Evolutionary conservation across 2,329 filamentous ascomycete genomes (phyloP), one percentile per base, ranked within the genome.

Genomic region (Fusarium buharicum): DNA sequence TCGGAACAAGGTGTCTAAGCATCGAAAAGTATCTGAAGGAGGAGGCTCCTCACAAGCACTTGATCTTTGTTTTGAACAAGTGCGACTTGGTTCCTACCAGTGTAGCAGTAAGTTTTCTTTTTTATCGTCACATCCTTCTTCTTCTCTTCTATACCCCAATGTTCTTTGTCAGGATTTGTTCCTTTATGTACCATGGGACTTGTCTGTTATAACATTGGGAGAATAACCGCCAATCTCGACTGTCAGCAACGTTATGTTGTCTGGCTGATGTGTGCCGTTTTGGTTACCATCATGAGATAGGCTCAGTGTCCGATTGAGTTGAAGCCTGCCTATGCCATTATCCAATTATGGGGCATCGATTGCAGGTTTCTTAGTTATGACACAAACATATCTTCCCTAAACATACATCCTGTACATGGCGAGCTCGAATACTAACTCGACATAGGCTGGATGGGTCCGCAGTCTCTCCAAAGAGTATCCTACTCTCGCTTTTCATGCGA

Each of bases 171-270:
- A 96, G 95, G 94, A 96, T 91, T 83, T 86, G 88, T 84, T 73
- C 81, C 79, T 80, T 86, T 80, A 86, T 84, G 79, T 77, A 79
- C 82, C 83, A 76, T 95, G 91, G 90, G 89, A 88, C 86, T 82
- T 79, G 85, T 92, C 93, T 96, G 95, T 99, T 99, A 99, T 91
- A 92, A 90, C 90, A 87, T 92, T 97, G 95, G 95, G 89, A 98
- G 86, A 99, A 88, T 77, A 82, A 97, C 75, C 73, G 76, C 83
- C 83, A 81, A 69, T 74, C 72, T 76, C 75, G 69, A 74, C 67
- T 72, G 73, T 70, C 67, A 63, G 55, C 67, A 69, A 68, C 72
- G 66, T 75, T 68, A 50, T 72, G 72, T 73, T 74, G 71, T 70
- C 22, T 83, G 86, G 84, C 85, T 88, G 90, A 90, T 81, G 82